Evolutionary conservation across 179 eudicot genomes (phyloP).

Genomic region (Silene coronaria): DNA sequence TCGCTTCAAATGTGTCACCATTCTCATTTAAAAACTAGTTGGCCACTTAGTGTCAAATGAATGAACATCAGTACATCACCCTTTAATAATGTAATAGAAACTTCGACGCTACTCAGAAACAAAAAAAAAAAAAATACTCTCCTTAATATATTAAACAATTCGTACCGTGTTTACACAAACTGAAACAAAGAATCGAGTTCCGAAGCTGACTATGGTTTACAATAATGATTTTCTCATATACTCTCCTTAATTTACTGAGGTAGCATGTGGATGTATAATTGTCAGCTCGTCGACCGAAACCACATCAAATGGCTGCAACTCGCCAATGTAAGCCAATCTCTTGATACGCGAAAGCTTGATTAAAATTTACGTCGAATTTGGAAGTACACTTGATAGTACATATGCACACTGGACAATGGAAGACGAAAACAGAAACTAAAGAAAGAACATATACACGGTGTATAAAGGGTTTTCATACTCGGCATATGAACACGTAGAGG

Average conservation of each 20-base stretch:
- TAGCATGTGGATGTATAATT: conserved; percentile 27
- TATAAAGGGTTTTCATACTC: conserved; percentile 15
- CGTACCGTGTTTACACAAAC: background rate
- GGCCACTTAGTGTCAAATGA: background rate
- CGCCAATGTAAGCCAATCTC: conserved; percentile 3
- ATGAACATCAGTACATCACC: background rate
- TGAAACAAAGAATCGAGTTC: background rate
- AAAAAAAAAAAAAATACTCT: too few relatives aligned
- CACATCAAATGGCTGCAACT: conserved; percentile 19
- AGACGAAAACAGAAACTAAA: background rate
- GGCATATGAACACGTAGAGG: conserved; percentile 8
- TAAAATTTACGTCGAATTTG: conserved; percentile 5
- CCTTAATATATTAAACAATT: background rate
- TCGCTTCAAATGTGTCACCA: too few relatives aligned
- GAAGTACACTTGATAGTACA: conserved; percentile 12
- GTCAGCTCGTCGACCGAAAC: conserved; percentile 28
- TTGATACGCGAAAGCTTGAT: conserved; percentile 5
- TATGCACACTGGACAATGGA: conserved; percentile 18
- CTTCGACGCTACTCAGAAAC: background rate
- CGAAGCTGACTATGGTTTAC: background rate
- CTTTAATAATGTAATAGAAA: background rate
- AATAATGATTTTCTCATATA: background rate
- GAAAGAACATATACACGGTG: conserved; percentile 19
- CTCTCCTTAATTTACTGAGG: conserved; percentile 8
- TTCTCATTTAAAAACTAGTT: too few relatives aligned